phyloP scores from a whole-genome alignment of 805 yeast genomes.

The Ogataea paraovalis region DNA sequence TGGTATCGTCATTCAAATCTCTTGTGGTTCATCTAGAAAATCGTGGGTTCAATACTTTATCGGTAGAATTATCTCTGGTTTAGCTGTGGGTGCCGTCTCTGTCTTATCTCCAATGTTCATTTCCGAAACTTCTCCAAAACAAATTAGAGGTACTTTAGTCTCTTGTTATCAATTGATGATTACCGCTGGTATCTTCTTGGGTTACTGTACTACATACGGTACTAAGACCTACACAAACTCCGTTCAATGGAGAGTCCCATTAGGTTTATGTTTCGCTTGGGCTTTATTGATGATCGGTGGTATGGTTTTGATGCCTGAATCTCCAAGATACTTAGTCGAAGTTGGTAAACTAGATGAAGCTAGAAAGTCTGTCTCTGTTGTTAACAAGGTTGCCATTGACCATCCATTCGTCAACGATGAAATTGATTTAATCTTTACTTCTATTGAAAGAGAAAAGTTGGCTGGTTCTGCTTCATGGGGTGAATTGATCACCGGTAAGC shows the following conservation, averaged over 20 bases:
- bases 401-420: constrained; percentile 53
- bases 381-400: constrained; percentile 53
- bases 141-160: constrained; percentile 67
- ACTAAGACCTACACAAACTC: constrained; percentile 49
- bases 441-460: constrained; percentile 54
- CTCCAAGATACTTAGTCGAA: constrained; percentile 61
- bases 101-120: constrained; percentile 57
- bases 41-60: constrained; percentile 62
- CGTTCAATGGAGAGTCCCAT: constrained; percentile 66
- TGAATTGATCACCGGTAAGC: constrained; percentile 60
- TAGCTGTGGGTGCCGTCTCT: constrained; percentile 52
- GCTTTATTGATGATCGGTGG: constrained; percentile 46
- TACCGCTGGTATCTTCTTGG: constrained; percentile 67
- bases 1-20: constrained; percentile 59
- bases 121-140: constrained; percentile 67
- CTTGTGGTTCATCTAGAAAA: constrained; percentile 34
- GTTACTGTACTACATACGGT: constrained; percentile 65
- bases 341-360: constrained; percentile 50
- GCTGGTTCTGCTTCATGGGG: constrained; percentile 67
- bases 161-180: constrained; percentile 67
- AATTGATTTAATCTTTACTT: constrained; percentile 51
- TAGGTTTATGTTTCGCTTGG: constrained; percentile 50
- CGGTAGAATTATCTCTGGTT: constrained; percentile 57
- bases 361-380: constrained; percentile 47
- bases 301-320: constrained; percentile 62